Base-by-base conservation (phyloP, 768 basidiomycete species). In the Tricholoma furcatifolium region DNA sequence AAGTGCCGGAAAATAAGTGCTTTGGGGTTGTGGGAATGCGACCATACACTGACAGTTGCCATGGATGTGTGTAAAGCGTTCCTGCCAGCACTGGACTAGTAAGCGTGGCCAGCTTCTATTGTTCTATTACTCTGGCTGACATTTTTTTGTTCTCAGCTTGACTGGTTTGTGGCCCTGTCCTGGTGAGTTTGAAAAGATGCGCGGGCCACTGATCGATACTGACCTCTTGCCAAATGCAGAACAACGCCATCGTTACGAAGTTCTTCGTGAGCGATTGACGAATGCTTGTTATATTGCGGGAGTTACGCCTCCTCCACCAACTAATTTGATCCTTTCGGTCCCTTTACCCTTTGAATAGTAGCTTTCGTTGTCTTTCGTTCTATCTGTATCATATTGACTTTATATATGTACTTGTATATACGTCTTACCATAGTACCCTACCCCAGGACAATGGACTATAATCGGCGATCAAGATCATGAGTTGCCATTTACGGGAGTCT, bases 81-180 rank as follows among this genome's bases (percentile, higher is more conserved):
- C n/a, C 63, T 88, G 39, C 74, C 77, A 21, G 80, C 82, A 9
- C 73, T 84, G 42, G 82, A 87, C 60, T 85, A 83, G 75, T 75
- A 24, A 40, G 61, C 59, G 55, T 56, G 23, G 53, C 27, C 44
- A 68, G 60, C 44, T 50, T 41, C 51, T 47, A 32, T 51, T 14
- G 36, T 5, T 3, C 32, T 44, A 36, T 42, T 46, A 12, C n/a
- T 46, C 39, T 51, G 39, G 41, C 17, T 31, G 47, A 55, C 54
- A 57, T 52, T 59, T 39, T 39, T 44, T 52, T 59, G 35, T 39
- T 44, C 35, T 27, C 32, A 76, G 76, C 64, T 64, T 87, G 54
- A 78, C 78, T 43, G 71, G 74, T 6, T 60, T 87, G 41, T 87
- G 85, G 84, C 86, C 87, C 0, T 87, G 84, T 62, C 62, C 70